Base-by-base conservation (phyloP, 768 basidiomycete species). In the Mycena alexandri region DNA sequence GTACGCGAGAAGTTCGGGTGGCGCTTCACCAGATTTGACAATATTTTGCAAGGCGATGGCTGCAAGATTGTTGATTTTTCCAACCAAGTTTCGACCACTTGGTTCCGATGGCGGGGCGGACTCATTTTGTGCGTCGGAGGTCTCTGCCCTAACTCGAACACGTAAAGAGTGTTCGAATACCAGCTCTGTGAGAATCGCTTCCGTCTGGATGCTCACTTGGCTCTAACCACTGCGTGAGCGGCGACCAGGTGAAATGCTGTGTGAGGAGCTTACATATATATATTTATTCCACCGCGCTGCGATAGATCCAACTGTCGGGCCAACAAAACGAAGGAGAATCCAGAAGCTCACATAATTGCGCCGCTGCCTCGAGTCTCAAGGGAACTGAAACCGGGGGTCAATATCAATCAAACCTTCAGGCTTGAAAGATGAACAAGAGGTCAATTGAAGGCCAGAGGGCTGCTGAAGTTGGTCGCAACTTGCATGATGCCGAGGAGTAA, bases 11-110 rank as follows among this genome's bases (percentile, higher is more conserved):
- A 50, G 38, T 21, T 58, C 24, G n/a, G 43, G 53, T 16, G 82
- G 62, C 53, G 82, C 81, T 66, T 84, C 81, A 25, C 79, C 69
- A 16, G 77, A 77, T 21, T 75, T 76, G 19, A 74, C 72, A 52
- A 85, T 82, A 63, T 79, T 79, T 38, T 63, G 68, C 65, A 84
- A 51, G 75, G 93, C 93, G 2, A 88, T 88, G 11, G 91, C 88
- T 33, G 92, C 85, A 5, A 93, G 78, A 61, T 92, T 93, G 76
- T 91, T 93, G 74, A 94, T 89, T 74, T 87, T 90, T 10, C 93
- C 92, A 36, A 89, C 85, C 13, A 92, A 76, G 73, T 90, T 88
- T 11, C 67, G 44, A 61, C 43, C 56, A 16, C 44, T 43, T 38
- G 38, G 36, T 43, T 52, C 34, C 16, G 50, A 47, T n/a, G 50